phyloP scores from a whole-genome alignment of 305 asterid genomes.

The Withania somnifera region DNA sequence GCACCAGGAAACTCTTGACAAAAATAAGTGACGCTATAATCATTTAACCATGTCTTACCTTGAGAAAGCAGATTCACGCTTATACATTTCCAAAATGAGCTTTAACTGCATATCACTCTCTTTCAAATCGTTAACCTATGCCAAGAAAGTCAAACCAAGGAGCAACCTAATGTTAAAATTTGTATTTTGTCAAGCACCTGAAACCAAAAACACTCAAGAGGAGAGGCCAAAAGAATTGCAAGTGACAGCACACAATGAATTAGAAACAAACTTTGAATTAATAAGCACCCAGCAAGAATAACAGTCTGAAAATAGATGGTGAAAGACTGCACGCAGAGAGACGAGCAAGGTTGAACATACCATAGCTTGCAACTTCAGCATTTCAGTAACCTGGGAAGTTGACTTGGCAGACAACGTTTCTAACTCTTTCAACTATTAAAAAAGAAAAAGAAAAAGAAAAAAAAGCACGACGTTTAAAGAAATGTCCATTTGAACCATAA shows the following conservation, averaged over 20 bases:
- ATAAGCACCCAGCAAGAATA: neutral
- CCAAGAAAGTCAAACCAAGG: slow-evolving; percentile 13
- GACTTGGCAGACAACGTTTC: slow-evolving; percentile 52
- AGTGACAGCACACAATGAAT: neutral
- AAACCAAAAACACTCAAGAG: neutral
- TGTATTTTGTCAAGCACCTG: neutral
- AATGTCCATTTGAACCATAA: neutral
- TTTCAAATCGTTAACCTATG: slow-evolving; percentile 69
- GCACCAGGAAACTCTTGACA: neutral
- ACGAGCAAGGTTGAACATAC: slow-evolving; percentile 31
- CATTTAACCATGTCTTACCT: slow-evolving; percentile 37
- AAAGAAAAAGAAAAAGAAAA: neutral
- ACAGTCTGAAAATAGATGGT: neutral
- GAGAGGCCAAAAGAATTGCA: neutral
- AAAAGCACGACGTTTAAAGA: neutral
- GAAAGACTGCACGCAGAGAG: slow-evolving; percentile 1
- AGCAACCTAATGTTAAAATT: neutral
- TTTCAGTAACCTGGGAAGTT: slow-evolving; percentile 55
- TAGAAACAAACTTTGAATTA: neutral
- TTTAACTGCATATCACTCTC: slow-evolving; percentile 48
- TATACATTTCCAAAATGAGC: slow-evolving; percentile 65
- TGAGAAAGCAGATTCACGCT: slow-evolving; percentile 52
- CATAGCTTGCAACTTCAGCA: slow-evolving; percentile 53
- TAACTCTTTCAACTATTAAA: slow-evolving; percentile 57
- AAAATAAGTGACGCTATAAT: neutral